Evolutionary conservation across 352 stramenopile genomes (phyloP).

Genomic region (Pythium vanterpoolii): DNA sequence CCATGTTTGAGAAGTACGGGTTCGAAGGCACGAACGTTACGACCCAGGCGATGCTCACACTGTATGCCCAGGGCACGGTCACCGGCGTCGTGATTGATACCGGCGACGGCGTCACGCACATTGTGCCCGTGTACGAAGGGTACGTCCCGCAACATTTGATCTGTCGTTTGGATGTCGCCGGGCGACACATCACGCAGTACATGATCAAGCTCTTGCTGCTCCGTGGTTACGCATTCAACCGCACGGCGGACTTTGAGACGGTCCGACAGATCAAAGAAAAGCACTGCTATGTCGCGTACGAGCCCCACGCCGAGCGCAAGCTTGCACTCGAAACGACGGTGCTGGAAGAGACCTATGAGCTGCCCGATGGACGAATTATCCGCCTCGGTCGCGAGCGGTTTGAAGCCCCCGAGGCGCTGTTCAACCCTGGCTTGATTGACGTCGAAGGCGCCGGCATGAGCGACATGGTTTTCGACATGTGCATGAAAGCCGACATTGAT

Average conservation of each 20-base stretch:
- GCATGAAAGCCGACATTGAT: constrained; percentile 96
- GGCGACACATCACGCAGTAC: constrained; percentile 93
- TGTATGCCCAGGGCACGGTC: constrained; percentile 89
- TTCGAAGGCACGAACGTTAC: constrained; percentile 90
- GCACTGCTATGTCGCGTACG: constrained; percentile 91
- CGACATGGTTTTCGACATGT: constrained; percentile 98
- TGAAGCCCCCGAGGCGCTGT: constrained; percentile 94
- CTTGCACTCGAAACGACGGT: constrained; percentile 90
- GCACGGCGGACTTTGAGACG: constrained; percentile 91
- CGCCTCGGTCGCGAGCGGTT: constrained; percentile 94
- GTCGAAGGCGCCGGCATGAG: constrained; percentile 94
- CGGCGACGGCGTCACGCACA: constrained; percentile 92
- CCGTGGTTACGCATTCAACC: constrained; percentile 90
- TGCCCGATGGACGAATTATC: constrained; percentile 97
- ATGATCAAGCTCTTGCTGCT: constrained; percentile 93
- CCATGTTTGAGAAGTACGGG: constrained; percentile 93
- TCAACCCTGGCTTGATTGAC: constrained; percentile 96
- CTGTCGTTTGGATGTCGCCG: constrained; percentile 88
- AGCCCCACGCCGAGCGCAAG: constrained; percentile 83
- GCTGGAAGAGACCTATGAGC: constrained; percentile 89
- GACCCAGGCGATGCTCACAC: constrained; percentile 92
- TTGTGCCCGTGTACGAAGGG: constrained; percentile 64
- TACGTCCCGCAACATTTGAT: constrained; percentile 91
- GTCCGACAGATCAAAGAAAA: constrained; percentile 95
- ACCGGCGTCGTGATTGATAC: constrained; percentile 93